Base-by-base conservation (phyloP, 176 grass and related monocot genomes). In the Paspalum notatum region DNA sequence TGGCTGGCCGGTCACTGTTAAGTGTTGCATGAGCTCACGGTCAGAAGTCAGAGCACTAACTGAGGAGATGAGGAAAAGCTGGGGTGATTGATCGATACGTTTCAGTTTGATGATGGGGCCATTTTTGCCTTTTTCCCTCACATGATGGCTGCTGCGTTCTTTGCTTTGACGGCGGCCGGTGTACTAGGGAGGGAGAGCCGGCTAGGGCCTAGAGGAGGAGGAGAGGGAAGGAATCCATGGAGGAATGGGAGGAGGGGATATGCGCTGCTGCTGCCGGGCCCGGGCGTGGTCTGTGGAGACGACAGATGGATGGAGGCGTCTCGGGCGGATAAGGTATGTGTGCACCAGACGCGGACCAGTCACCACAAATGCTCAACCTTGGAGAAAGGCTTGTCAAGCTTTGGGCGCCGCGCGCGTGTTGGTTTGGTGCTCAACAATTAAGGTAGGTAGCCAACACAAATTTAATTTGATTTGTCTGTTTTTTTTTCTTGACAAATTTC, bases 301-400 rank as follows among this genome's bases (percentile, higher is more conserved):
- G 80, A 38, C 5, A 37, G 15, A n/a, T 4, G 4, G 56, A 55
- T n/a, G n/a, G n/a, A n/a, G n/a, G n/a, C n/a, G n/a, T n/a, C n/a
- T n/a, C n/a, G n/a, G n/a, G n/a, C n/a, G 90, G 90, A 93, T 93
- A 93, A 93, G 84, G 58, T 80, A 49, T 59, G 91, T 80, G 91
- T 84, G 84, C 82, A 87, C 90, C 78, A 85, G 57, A 60, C 58
- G 17, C 58, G 80, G 39, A 66, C 67, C 77, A 67, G 41, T 51
- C 72, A 75, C 78, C 81, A 65, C 8, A 69, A 55, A 3, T 32
- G 32, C 17, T 49, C 43, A 38, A 61, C 6, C 25, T 25, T 53
- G 27, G 37, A 42, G 59, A n/a, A 37, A 65, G 2, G 20, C 47
- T n/a, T n/a, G 3, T 32, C 32, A 32, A 32, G 32, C 32, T 32